These are phyloP conservation scores for Phytophthora brassicae DNA, from an alignment of 352 stramenopile species.

Conservation along the genomic window DNA sequence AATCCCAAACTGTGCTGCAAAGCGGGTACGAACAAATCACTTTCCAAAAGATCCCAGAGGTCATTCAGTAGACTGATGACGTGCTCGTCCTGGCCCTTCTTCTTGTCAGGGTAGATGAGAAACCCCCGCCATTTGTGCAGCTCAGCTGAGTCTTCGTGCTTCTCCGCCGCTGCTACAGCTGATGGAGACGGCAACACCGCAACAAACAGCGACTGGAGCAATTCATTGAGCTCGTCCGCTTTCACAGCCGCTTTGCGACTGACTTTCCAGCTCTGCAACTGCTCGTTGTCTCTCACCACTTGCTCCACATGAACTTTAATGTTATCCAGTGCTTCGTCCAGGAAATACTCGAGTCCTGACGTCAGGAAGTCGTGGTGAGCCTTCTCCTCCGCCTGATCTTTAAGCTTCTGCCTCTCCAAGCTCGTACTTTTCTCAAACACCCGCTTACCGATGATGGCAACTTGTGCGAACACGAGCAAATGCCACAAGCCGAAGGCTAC, in stretches of 20 bases:
- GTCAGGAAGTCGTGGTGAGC: conserved; percentile 71
- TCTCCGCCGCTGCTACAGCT: conserved; percentile 26
- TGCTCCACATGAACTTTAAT: conserved; percentile 69
- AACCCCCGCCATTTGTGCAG: conserved; percentile 61
- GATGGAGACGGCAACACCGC: conserved; percentile 45
- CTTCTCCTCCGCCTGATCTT: conserved; percentile 39
- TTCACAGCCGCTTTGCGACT: conserved; percentile 66
- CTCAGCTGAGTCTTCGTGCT: conserved; percentile 31
- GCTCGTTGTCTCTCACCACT: conserved; percentile 46
- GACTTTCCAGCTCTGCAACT: conserved; percentile 74
- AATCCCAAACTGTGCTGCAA: conserved; percentile 74
- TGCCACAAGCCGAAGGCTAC: conserved; percentile 80
- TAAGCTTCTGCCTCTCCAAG: conserved; percentile 15
- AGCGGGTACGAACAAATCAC: conserved; percentile 70
- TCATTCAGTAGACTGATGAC: conserved; percentile 83
- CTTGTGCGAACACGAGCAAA: conserved; percentile 77
- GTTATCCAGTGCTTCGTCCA: conserved; percentile 58
- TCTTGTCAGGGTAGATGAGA: conserved; percentile 78
- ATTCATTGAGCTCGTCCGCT: conserved; percentile 71
- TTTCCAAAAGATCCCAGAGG: conserved; percentile 81
- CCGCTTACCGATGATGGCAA: conserved; percentile 76
- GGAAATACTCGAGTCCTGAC: conserved; percentile 81
- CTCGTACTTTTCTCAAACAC: conserved; percentile 66
- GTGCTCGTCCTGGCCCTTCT: conserved; percentile 62
- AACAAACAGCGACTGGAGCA: conserved; percentile 71